Conservation (phyloP, 1,284 basidiomycete species). For the Uromyces viciae-fabae region DNA sequence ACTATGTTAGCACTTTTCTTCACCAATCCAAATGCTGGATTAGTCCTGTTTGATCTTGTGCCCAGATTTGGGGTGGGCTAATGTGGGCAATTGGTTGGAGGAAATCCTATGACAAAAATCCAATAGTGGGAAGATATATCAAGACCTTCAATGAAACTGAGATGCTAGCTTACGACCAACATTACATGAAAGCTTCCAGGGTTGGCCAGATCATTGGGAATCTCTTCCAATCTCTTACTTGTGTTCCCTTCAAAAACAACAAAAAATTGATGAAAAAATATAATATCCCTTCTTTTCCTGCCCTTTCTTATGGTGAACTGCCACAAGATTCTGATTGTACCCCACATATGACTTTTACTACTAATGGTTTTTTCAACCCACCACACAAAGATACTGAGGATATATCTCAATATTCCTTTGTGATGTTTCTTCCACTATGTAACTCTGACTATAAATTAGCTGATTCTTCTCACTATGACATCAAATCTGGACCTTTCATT, state of each 20-base stretch:
- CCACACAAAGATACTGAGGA: neutral
- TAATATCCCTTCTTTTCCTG: neutral
- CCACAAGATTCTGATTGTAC: neutral
- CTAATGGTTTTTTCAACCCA: neutral
- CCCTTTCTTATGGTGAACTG: neutral
- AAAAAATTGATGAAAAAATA: neutral
- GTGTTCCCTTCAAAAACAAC: neutral
- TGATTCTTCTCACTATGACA: neutral
- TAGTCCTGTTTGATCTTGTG: neutral
- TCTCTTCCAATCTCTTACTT: neutral
- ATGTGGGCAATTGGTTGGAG: conserved; percentile 8
- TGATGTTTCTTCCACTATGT: neutral
- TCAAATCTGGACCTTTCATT: neutral
- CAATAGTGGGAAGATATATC: neutral
- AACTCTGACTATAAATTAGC: neutral
- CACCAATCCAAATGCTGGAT: neutral
- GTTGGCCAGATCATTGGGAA: neutral
- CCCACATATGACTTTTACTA: neutral
- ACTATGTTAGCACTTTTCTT: neutral
- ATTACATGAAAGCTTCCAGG: neutral
- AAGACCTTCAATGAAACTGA: neutral
- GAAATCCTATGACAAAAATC: conserved; percentile 1
- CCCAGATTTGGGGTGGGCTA: neutral
- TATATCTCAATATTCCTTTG: neutral
- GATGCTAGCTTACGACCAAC: neutral